Evolutionary conservation across 306 rosid genomes (phyloP).

Genomic region (Sicyos edulis): DNA sequence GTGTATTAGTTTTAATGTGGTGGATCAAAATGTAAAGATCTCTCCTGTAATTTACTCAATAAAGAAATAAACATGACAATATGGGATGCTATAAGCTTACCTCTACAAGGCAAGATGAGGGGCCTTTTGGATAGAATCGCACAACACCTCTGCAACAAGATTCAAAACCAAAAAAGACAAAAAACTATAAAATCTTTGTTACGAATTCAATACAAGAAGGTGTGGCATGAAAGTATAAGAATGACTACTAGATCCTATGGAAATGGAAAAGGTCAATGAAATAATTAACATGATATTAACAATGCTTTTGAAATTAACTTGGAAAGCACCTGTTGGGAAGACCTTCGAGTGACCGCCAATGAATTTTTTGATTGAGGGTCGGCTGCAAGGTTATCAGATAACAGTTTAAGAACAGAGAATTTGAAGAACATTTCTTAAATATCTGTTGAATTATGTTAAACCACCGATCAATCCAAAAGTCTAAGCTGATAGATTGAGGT

Average conservation of each 20-base stretch:
- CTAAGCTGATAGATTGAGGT: no score
- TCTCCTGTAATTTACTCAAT: neutral
- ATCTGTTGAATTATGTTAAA: no score
- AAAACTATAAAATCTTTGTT: neutral
- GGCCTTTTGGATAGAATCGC: conserved; percentile 85
- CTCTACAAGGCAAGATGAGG: conserved; percentile 70
- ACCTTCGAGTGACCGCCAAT: conserved; percentile 94
- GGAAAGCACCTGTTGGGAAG: conserved; percentile 71
- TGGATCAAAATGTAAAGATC: neutral
- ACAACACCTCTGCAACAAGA: conserved; percentile 77
- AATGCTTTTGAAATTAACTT: neutral
- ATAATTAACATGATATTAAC: neutral
- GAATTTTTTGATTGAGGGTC: conserved; percentile 82
- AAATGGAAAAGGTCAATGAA: no score
- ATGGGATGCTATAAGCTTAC: conserved; percentile 44
- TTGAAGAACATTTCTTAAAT: neutral
- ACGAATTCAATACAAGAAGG: neutral
- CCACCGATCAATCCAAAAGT: no score
- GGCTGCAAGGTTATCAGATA: conserved; percentile 57
- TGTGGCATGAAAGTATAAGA: neutral
- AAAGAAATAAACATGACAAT: conserved; percentile 1
- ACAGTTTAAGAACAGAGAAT: neutral
- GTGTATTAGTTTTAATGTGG: no score
- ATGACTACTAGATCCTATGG: conserved; percentile 12
- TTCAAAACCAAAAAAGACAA: neutral